These are phyloP conservation scores for Globisporangium lucens DNA, from an alignment of 352 stramenopile genomes.

Conservation along the genomic window DNA sequence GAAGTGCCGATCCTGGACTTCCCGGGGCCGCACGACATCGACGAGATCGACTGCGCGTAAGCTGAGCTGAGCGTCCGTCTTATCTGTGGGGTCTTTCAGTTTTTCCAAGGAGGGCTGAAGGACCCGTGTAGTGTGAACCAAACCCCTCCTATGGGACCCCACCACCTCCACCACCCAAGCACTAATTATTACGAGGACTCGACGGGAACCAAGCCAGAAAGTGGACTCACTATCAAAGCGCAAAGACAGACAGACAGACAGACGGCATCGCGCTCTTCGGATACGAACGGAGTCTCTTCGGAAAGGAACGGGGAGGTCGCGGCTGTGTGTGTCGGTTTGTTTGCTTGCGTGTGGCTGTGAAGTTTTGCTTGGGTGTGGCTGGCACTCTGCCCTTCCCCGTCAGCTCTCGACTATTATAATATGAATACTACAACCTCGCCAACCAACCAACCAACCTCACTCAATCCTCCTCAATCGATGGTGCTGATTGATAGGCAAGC, in stretches of 20 bases:
- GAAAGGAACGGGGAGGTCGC: background rate
- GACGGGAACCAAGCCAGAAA: background rate
- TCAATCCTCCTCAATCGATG: background rate
- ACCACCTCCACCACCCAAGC: background rate
- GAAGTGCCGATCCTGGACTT: slow-evolving; percentile 59
- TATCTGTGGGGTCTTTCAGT: background rate
- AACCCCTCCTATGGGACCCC: background rate
- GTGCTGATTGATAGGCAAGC: background rate
- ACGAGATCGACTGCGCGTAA: slow-evolving; percentile 43
- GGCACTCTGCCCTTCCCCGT: background rate
- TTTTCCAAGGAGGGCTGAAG: background rate
- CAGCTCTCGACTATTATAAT: slow-evolving; percentile 11
- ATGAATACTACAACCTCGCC: slow-evolving; percentile 1
- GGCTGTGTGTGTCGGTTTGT: background rate
- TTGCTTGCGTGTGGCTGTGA: background rate
- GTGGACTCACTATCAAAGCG: background rate
- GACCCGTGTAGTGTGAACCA: background rate
- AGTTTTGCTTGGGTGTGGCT: background rate
- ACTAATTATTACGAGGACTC: slow-evolving; percentile 18
- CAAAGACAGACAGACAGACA: background rate
- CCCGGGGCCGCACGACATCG: slow-evolving; percentile 32
- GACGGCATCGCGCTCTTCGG: background rate
- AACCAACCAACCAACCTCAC: background rate
- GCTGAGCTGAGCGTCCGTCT: background rate
- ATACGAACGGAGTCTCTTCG: background rate